Evolutionary conservation across 805 yeast species (phyloP), one percentile per base, ranked within the genome.

Genomic region (Yamadazyma sp.): DNA sequence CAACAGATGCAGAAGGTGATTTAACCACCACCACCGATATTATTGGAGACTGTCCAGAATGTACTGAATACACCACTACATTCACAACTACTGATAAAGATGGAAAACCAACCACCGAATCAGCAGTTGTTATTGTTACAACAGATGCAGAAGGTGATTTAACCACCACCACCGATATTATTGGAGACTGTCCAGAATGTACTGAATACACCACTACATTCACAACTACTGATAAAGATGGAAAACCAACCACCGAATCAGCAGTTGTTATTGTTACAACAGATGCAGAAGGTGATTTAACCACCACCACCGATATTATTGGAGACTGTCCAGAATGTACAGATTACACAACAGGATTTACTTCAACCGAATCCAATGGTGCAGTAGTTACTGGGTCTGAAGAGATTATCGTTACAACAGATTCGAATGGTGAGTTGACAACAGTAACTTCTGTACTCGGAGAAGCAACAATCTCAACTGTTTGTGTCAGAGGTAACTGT

Each of bases 1-100:
- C 63, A 43, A 60, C 64, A 31, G 63, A 60, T 44, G 38, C 53
- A 23, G 54, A 59, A 44, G 54, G 17, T 12, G n/a, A 16, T 27
- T 16, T 20, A 6, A 27, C 30, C 21, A 39, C 46, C 12, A 31
- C 43, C 22, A 40, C 44, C 27, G 28, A 20, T n/a, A 24, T 32
- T 35, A 18, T 19, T 11, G 32, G 33, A 28, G 42, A 23, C 13
- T 34, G 38, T 24, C 31, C 38, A 14, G 38, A 23, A 13, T 33
- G 42, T 23, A 33, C 38, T 16, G 42, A 36, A 7, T 40, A 38
- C 37, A 42, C 43, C 16, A 38, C 39, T 16, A 39, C 38, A 13
- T 30, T 35, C 18, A 38, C 40, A 18, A 36, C 42, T 18, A 43
- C 48, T 11, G 32, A 30, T 18, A 10, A 43, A 1, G 22, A 27